phyloP scores from a whole-genome alignment of 140 eudicot genomes.

The Anethum foeniculum region DNA sequence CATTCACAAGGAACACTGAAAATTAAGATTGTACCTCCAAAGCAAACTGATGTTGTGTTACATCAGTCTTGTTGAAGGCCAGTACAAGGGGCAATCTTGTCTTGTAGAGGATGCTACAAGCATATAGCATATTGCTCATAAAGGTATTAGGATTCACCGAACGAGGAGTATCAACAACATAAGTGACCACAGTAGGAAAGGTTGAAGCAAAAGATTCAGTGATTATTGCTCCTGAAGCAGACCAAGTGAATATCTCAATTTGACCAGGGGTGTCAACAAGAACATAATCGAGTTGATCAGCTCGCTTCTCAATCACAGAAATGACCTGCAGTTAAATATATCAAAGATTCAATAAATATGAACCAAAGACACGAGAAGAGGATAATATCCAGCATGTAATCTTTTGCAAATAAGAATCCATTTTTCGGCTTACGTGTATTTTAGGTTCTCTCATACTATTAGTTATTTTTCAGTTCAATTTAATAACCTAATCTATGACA shows the following conservation, averaged over 20 bases:
- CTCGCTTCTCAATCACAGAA: constrained; percentile 71
- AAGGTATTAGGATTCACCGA: constrained; percentile 74
- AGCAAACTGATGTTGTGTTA: constrained; percentile 87
- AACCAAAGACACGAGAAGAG: not conserved
- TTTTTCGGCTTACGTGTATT: not conserved
- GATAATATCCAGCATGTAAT: not conserved
- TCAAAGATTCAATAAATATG: not conserved
- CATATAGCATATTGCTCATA: constrained; percentile 99
- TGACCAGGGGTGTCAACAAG: constrained; percentile 99
- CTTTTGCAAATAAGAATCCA: not conserved
- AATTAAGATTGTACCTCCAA: constrained; percentile 52
- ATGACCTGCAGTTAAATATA: constrained; percentile 42
- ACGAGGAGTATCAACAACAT: constrained; percentile 97
- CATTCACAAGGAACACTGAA: not conserved
- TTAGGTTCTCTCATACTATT: too few relatives aligned
- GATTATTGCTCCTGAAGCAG: constrained; percentile 96
- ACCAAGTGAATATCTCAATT: constrained; percentile 97
- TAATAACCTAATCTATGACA: not conserved
- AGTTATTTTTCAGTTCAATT: not conserved
- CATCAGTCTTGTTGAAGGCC: constrained; percentile 92
- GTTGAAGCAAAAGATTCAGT: constrained; percentile 98
- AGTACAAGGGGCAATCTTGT: constrained; percentile 76
- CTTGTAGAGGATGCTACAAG: constrained; percentile 96
- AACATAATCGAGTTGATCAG: constrained; percentile 93
- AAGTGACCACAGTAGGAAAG: constrained; percentile 84